Conservation (phyloP, 257 asterid genomes). For the Cynanchum wilfordii region DNA sequence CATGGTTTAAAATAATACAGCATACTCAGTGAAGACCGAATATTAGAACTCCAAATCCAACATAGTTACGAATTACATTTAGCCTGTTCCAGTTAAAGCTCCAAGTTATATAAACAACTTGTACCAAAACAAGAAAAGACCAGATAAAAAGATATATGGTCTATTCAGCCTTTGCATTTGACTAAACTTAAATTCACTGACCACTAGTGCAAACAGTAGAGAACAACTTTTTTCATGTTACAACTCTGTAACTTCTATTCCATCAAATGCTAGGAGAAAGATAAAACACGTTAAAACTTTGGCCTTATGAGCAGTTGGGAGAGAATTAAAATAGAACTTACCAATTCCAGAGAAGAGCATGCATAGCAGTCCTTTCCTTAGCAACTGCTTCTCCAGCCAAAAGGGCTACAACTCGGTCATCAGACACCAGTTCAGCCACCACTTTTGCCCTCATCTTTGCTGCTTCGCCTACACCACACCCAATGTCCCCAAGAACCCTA, state of each 20-base stretch:
- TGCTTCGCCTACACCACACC: conserved; percentile 54
- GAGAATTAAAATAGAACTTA: conserved; percentile 25
- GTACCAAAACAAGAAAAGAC: neutral
- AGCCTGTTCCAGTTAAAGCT: neutral
- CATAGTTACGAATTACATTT: neutral
- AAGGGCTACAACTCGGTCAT: conserved; percentile 81
- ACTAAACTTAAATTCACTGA: neutral
- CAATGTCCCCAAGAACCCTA: conserved; percentile 59
- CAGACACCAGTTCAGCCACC: conserved; percentile 75
- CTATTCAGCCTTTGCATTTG: neutral
- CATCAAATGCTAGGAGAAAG: neutral
- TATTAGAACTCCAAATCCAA: neutral
- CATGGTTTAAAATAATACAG: neutral
- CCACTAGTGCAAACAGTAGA: neutral
- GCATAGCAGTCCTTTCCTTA: conserved; percentile 87
- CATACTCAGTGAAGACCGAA: neutral
- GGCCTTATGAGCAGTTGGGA: neutral
- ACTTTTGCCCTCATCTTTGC: conserved; percentile 62
- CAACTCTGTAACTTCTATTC: neutral
- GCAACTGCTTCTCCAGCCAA: conserved; percentile 63
- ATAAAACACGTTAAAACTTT: neutral
- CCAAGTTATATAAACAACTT: neutral
- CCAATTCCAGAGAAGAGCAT: conserved; percentile 99
- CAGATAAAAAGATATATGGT: neutral
- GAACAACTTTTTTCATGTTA: neutral